Base-by-base conservation (phyloP, 2,329 filamentous ascomycete genomes). In the Dactylellina parvicollis region DNA sequence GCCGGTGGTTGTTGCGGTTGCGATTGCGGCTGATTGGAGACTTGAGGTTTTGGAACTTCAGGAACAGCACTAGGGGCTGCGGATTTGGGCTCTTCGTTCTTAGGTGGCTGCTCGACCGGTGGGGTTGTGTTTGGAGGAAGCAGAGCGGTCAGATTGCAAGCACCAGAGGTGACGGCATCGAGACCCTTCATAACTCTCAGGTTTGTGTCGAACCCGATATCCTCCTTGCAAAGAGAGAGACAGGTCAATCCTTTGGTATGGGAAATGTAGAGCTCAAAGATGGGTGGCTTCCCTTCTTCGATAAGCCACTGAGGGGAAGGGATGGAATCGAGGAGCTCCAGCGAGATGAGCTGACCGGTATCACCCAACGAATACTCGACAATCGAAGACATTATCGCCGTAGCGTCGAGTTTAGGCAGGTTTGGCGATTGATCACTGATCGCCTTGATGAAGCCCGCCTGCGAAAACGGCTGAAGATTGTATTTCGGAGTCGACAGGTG, bases 231-330 rank as follows among this genome's bases (percentile, higher is more conserved):
- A 80, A 99, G 88, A 75, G 88, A 89, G 59, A 98, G 80, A 78
- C 91, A 94, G 16, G 93, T 93, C n/a, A 98, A 92, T 74, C 95
- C 95, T 82, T 92, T 96, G 9, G 95, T 97, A 81, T 99, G 94
- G 90, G 97, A 96, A 30, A 92, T 90, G 80, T 99, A 99, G 8
- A 99, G 85, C 83, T 99, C 95, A 78, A 99, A 98, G 12, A 97
- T 83, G 14, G 87, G 87, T 4, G 85, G 82, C 22, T 66, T 67
- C 12, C 79, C 80, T 46, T 75, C 74, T 16, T 74, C 52, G 16
- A 47, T 36, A 8, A 77, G 80, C 60, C 80, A 78, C 73, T 84
- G 84, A 74, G 87, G 86, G 62, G 89, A 86, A 32, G 90, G 42
- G 3, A 55, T 32, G 88, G 77, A 89, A 78, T 89, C 88, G 24